Evolutionary conservation across 2,329 filamentous ascomycete genomes (phyloP).

Genomic region (Calonectria montana): DNA sequence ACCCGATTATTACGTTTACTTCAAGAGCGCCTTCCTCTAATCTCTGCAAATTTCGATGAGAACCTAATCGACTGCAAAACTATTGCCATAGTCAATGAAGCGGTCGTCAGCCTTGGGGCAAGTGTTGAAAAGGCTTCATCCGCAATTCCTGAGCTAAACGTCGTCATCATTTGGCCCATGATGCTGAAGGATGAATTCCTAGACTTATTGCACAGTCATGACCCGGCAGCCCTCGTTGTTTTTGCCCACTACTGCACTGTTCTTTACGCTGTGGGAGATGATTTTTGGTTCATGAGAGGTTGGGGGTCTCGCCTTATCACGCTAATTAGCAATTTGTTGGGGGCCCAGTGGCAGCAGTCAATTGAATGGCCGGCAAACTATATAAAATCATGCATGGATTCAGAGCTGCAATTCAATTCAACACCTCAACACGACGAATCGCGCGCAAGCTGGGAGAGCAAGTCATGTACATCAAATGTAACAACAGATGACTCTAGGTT

Average conservation of each 20-base stretch:
- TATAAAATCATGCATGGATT: too few species aligned
- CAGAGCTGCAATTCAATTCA: too few species aligned
- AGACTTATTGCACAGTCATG: not conserved
- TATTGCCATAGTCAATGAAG: not conserved
- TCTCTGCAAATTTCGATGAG: not conserved
- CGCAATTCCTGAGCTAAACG: constrained; percentile 10
- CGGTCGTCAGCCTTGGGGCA: not conserved
- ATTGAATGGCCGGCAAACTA: not conserved
- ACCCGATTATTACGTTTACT: not conserved
- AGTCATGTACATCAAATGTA: too few species aligned
- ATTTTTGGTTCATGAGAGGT: constrained; percentile 7
- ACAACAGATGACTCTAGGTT: too few species aligned
- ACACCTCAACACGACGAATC: too few species aligned
- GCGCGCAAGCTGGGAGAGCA: too few species aligned
- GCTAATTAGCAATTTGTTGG: not conserved
- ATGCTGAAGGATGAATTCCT: constrained; percentile 5
- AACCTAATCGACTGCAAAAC: not conserved
- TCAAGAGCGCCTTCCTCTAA: not conserved
- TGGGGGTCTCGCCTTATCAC: not conserved
- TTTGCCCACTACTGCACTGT: constrained; percentile 15
- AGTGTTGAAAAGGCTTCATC: not conserved
- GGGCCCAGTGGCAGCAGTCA: not conserved
- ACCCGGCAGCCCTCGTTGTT: constrained; percentile 6
- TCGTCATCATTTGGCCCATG: constrained; percentile 18
- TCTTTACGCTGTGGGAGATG: not conserved